Evolutionary conservation across 2,329 filamentous ascomycete genomes (phyloP).

Genomic region (Trichophyton schoenleinii): DNA sequence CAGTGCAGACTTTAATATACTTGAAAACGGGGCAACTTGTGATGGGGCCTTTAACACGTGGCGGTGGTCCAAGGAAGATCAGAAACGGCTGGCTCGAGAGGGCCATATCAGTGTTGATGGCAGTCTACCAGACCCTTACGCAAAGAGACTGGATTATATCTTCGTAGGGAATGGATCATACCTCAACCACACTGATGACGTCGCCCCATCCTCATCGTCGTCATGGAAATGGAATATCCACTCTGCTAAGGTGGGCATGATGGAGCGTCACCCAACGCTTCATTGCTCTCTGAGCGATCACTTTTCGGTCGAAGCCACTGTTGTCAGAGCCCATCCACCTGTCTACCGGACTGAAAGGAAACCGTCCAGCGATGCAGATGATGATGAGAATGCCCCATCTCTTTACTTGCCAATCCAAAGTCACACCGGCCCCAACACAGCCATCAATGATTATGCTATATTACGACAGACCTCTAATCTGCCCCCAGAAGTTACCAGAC

Average conservation of each 20-base stretch:
- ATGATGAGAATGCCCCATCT: constrained; percentile 10
- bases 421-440: neutral
- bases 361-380: constrained; percentile 5
- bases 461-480: constrained; percentile 1
- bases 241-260: constrained; percentile 63
- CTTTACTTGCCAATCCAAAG: constrained; percentile 14
- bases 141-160: constrained; percentile 90
- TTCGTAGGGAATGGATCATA: constrained; percentile 55
- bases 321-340: constrained; percentile 36
- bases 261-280: constrained; percentile 64
- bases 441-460: neutral
- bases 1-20: constrained; percentile 63
- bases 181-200: constrained; percentile 3
- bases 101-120: constrained; percentile 53
- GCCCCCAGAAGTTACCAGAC: neutral
- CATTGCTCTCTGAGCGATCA: constrained; percentile 87
- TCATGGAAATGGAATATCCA: constrained; percentile 54
- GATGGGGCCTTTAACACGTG: constrained; percentile 83
- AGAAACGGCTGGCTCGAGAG: constrained; percentile 54
- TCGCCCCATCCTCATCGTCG: constrained; percentile 16
- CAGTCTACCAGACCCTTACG: constrained; percentile 54
- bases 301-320: constrained; percentile 75
- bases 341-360: neutral
- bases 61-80: constrained; percentile 67
- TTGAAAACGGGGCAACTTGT: constrained; percentile 74